Conservation (phyloP, 805 yeast species). For the Candida incommunis region DNA sequence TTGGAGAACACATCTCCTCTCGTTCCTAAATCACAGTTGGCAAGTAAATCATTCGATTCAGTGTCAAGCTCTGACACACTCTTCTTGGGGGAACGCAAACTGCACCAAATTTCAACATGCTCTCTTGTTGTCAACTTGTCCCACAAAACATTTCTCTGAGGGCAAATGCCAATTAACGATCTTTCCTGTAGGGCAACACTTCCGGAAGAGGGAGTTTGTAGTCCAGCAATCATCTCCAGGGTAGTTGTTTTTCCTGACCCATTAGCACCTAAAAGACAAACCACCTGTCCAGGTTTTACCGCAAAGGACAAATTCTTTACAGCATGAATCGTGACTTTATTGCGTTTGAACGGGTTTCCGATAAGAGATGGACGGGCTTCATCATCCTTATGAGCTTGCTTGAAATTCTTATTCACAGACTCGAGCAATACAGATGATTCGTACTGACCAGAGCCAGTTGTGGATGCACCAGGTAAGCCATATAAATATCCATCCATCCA, state of each 20-base stretch:
- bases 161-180: slow-evolving; percentile 21
- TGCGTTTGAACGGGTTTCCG: background rate
- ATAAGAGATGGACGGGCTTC: background rate
- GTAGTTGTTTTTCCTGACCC: slow-evolving; percentile 27
- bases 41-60: slow-evolving; percentile 12
- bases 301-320: slow-evolving; percentile 17
- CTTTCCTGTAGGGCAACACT: slow-evolving; percentile 11
- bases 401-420: slow-evolving; percentile 15
- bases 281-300: slow-evolving; percentile 19
- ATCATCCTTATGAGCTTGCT: slow-evolving; percentile 4
- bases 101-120: slow-evolving; percentile 21
- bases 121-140: slow-evolving; percentile 21
- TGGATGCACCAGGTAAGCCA: background rate
- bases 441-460: slow-evolving; percentile 10
- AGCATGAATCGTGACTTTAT: slow-evolving; percentile 14
- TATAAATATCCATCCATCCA: slow-evolving; percentile 1
- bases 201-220: slow-evolving; percentile 18
- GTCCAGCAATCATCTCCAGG: slow-evolving; percentile 23
- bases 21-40: slow-evolving; percentile 17
- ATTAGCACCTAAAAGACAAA: slow-evolving; percentile 23
- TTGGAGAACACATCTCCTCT: slow-evolving; percentile 13
- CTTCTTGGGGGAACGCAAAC: slow-evolving; percentile 10
- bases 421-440: slow-evolving; percentile 12
- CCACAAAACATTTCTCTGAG: slow-evolving; percentile 24
- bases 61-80: slow-evolving; percentile 6